Conservation (phyloP, 352 stramenopile species). For the Phytopythium kandeliae region DNA sequence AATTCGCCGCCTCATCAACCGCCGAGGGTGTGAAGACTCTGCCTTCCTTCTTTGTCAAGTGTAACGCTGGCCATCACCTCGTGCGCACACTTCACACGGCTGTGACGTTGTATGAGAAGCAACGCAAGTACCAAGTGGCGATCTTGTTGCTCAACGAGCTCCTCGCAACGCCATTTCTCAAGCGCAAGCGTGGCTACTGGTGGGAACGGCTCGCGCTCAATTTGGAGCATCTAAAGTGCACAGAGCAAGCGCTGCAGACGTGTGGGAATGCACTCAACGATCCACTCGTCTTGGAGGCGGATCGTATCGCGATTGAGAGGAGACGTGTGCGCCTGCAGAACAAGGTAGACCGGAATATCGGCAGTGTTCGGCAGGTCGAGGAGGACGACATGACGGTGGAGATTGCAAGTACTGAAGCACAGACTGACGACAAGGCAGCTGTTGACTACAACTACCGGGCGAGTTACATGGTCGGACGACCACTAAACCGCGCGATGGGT, state of each 20-base stretch:
- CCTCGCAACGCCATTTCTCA: conserved; percentile 41
- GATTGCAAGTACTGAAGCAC: conserved; percentile 1
- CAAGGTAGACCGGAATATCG: not conserved
- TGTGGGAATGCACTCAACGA: conserved; percentile 57
- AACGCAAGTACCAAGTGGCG: conserved; percentile 64
- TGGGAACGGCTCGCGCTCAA: conserved; percentile 74
- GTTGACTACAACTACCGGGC: conserved; percentile 31
- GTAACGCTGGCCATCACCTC: conserved; percentile 65
- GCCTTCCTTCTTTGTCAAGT: conserved; percentile 53
- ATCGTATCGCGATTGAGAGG: conserved; percentile 49
- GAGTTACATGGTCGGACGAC: conserved; percentile 56
- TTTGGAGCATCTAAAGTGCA: conserved; percentile 64
- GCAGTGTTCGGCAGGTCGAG: not conserved
- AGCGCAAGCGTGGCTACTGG: conserved; percentile 65
- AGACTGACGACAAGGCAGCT: not conserved
- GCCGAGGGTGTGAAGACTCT: conserved; percentile 7
- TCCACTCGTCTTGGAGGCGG: conserved; percentile 40
- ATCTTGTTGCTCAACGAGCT: conserved; percentile 62
- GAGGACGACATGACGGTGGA: not conserved
- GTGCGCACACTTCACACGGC: conserved; percentile 52
- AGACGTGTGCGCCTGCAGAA: conserved; percentile 42
- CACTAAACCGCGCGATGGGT: conserved; percentile 66
- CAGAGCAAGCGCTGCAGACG: conserved; percentile 33
- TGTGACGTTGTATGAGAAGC: conserved; percentile 67
- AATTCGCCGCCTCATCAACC: not conserved